Conservation (phyloP, 1,139 yeast species). For the Scheffersomyces quercinus region DNA sequence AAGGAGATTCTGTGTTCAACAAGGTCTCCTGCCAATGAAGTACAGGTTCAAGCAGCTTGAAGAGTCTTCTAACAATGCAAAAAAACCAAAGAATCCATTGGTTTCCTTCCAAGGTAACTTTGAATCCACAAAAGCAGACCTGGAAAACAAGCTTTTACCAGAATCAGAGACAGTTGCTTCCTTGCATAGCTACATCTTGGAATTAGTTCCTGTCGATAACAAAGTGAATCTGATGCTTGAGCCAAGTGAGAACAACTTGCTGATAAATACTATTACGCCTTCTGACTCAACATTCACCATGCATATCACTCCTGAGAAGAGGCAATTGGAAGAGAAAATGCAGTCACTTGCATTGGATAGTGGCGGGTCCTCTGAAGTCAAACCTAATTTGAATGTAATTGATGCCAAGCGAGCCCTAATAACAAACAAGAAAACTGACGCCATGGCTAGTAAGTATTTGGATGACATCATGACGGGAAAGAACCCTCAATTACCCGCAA, state of each 20-base stretch:
- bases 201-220: slow-evolving; percentile 19
- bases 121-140: neutral
- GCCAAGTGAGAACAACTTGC: slow-evolving; percentile 5
- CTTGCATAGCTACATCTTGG: slow-evolving; percentile 21
- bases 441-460: slow-evolving; percentile 28
- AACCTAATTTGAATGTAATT: neutral
- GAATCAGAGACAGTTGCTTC: slow-evolving; percentile 24
- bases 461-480: slow-evolving; percentile 39
- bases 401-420: neutral
- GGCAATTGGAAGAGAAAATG: slow-evolving; percentile 23
- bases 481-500: slow-evolving; percentile 34
- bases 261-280: slow-evolving; percentile 27
- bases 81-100: neutral
- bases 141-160: slow-evolving; percentile 5
- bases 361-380: neutral
- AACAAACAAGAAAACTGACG: slow-evolving; percentile 1
- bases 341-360: slow-evolving; percentile 10
- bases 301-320: slow-evolving; percentile 27
- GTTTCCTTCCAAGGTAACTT: neutral
- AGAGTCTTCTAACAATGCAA: neutral
- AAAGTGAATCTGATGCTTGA: slow-evolving; percentile 6
- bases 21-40: slow-evolving; percentile 27
- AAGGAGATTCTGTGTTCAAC: slow-evolving; percentile 31
- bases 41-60: slow-evolving; percentile 17
- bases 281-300: slow-evolving; percentile 25